Conservation (phyloP, 2,329 filamentous ascomycete species). For the Aspergillus pseudoglaucus region DNA sequence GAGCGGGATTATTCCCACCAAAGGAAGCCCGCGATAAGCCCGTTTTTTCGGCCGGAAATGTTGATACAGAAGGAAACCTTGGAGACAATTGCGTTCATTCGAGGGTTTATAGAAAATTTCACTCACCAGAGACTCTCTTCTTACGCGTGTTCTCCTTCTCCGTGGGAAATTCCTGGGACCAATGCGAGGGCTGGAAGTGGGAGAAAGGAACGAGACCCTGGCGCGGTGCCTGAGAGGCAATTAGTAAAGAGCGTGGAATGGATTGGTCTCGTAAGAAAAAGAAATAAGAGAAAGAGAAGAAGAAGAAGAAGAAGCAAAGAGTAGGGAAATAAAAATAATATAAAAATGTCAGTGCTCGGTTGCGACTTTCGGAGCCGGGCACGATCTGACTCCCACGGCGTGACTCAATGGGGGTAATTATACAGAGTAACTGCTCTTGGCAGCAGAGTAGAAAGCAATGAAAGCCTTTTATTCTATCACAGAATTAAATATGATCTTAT, state of each 20-base stretch:
- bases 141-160: too few species aligned
- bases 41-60: too few species aligned
- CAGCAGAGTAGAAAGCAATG: too few species aligned
- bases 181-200: constrained; percentile 1
- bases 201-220: constrained; percentile 1
- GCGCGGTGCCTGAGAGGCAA: neutral
- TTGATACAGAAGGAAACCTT: too few species aligned
- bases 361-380: neutral
- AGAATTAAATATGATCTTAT: neutral
- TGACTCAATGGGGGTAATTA: neutral
- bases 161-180: neutral
- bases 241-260: constrained; percentile 1
- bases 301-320: constrained; percentile 5
- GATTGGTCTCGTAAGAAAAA: neutral
- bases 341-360: neutral
- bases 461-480: too few species aligned
- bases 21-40: neutral
- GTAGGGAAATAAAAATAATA: constrained; percentile 6
- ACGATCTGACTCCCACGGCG: neutral
- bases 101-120: too few species aligned
- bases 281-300: neutral
- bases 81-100: too few species aligned
- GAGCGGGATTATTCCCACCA: constrained; percentile 2
- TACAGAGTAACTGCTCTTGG: too few species aligned
- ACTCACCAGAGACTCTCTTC: too few species aligned